phyloP scores from a whole-genome alignment of 164 flowering plant species.

The Vitis rupestris region DNA sequence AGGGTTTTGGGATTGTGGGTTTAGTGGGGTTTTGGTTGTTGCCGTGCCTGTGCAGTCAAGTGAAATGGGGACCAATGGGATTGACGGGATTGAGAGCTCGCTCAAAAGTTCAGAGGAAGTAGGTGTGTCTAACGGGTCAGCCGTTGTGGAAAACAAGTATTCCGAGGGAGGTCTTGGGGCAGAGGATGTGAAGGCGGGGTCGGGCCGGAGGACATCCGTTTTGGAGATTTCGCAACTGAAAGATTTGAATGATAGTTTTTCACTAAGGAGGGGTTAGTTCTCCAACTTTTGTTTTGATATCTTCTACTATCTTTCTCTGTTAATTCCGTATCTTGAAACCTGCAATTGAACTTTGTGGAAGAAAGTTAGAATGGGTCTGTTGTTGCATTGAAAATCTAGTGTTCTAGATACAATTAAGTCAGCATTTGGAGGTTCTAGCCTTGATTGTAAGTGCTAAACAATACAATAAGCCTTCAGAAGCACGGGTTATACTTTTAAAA shows the following conservation, averaged over 20 bases:
- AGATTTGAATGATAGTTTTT: conserved; percentile 17
- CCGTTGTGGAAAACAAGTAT: conserved; percentile 6
- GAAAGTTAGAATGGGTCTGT: too few species aligned
- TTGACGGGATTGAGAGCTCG: conserved; percentile 25
- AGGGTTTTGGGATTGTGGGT: conserved; percentile 4
- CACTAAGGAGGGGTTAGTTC: conserved; percentile 26
- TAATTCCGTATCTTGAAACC: too few species aligned
- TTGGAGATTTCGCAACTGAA: conserved; percentile 23
- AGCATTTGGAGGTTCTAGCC: too few species aligned
- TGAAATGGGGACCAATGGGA: conserved; percentile 42
- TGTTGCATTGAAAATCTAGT: too few species aligned
- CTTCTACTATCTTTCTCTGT: too few species aligned
- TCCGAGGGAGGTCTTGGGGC: conserved; percentile 10
- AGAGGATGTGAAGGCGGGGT: conserved; percentile 11
- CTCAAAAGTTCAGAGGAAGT: conserved; percentile 9
- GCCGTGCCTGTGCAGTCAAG: background rate
- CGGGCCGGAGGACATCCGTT: conserved; percentile 13
- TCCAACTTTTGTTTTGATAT: background rate
- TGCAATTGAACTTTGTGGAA: too few species aligned
- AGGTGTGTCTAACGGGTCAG: conserved; percentile 15
- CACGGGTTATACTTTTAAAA: too few species aligned
- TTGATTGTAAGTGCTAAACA: too few species aligned
- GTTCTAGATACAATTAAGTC: too few species aligned
- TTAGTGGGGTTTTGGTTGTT: background rate
- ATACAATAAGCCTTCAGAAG: too few species aligned